Evolutionary conservation across 768 basidiomycete genomes (phyloP).

Genomic region (Cystobasidium tubakii): DNA sequence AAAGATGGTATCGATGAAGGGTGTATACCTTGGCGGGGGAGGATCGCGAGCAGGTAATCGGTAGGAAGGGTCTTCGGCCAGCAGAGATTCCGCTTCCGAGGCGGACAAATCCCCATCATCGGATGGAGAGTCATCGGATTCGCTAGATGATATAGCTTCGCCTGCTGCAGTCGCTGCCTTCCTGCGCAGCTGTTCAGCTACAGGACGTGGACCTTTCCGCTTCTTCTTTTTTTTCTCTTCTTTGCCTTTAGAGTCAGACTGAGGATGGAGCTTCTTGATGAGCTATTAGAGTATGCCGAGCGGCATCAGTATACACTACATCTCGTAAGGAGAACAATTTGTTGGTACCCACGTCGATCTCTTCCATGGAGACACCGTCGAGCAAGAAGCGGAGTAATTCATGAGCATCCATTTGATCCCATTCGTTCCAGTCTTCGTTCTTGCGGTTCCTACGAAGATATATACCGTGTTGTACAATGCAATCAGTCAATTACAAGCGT

Average conservation of each 20-base stretch:
- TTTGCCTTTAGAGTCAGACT: slow-evolving; percentile 41
- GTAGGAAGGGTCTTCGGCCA: slow-evolving; percentile 22
- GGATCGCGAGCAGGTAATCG: slow-evolving; percentile 7
- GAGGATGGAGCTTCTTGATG: slow-evolving; percentile 67
- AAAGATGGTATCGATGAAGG: slow-evolving; percentile 84
- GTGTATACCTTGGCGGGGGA: slow-evolving; percentile 44
- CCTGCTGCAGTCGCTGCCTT: slow-evolving; percentile 35
- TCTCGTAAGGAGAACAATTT: not conserved
- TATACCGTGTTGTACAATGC: too few species aligned
- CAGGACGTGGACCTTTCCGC: slow-evolving; percentile 4
- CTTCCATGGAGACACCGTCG: slow-evolving; percentile 91
- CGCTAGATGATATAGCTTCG: slow-evolving; percentile 21
- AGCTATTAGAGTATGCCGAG: slow-evolving; percentile 54
- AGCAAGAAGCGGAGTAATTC: slow-evolving; percentile 83
- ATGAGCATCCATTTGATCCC: slow-evolving; percentile 92
- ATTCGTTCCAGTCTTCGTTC: slow-evolving; percentile 89
- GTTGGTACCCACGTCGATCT: slow-evolving; percentile 63
- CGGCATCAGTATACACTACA: not conserved
- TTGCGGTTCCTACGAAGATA: slow-evolving; percentile 21
- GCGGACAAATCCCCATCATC: slow-evolving; percentile 23
- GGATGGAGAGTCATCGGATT: not conserved
- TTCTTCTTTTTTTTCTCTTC: slow-evolving; percentile 11
- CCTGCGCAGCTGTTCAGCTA: slow-evolving; percentile 44
- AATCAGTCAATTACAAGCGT: too few species aligned
- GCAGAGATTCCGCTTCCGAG: slow-evolving; percentile 32